Percentiles rank a stretch among this genome's conserved stretches.
These are phyloP conservation scores for Mariannaea sp. DNA, from an alignment of 2,329 filamentous ascomycete species.

Conservation along the genomic window DNA sequence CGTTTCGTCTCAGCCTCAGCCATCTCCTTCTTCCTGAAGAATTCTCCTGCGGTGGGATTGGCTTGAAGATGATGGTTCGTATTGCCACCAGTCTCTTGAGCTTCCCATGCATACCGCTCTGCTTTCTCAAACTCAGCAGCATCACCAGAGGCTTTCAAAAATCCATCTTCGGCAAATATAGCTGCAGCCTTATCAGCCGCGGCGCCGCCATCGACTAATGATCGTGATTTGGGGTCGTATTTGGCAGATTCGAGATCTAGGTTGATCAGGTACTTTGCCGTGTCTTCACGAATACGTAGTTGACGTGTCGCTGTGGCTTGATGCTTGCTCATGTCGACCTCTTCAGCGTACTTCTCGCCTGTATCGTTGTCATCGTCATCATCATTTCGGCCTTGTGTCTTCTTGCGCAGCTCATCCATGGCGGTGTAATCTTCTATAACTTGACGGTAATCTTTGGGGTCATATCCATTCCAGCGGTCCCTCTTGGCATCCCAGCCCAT, in stretches of 20 bases:
- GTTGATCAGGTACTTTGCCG: constrained; percentile 94
- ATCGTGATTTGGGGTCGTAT: constrained; percentile 95
- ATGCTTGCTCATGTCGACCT: constrained; percentile 94
- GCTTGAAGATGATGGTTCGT: constrained; percentile 89
- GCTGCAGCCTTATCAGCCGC: constrained; percentile 79
- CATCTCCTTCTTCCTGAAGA: constrained; percentile 77
- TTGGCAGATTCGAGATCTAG: constrained; percentile 95
- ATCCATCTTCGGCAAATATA: constrained; percentile 90
- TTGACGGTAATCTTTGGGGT: constrained; percentile 79
- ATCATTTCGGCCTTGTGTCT: constrained; percentile 54
- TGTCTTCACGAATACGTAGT: constrained; percentile 91
- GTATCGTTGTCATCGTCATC: constrained; percentile 60
- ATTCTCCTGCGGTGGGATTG: constrained; percentile 91
- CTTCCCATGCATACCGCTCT: constrained; percentile 92
- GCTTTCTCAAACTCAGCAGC: constrained; percentile 91
- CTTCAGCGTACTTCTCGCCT: constrained; percentile 84
- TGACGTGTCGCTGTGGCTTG: constrained; percentile 91
- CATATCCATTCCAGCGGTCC: constrained; percentile 98
- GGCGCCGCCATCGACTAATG: constrained; percentile 84
- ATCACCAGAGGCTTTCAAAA: constrained; percentile 85
- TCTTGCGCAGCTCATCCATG: constrained; percentile 74
- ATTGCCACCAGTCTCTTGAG: constrained; percentile 79
- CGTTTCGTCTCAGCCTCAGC: constrained; percentile 74
- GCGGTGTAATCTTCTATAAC: constrained; percentile 92
- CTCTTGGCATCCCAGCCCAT: constrained; percentile 97